Evolutionary conservation across 1,139 yeast species (phyloP).

Genomic region (Geotrichum candidum): DNA sequence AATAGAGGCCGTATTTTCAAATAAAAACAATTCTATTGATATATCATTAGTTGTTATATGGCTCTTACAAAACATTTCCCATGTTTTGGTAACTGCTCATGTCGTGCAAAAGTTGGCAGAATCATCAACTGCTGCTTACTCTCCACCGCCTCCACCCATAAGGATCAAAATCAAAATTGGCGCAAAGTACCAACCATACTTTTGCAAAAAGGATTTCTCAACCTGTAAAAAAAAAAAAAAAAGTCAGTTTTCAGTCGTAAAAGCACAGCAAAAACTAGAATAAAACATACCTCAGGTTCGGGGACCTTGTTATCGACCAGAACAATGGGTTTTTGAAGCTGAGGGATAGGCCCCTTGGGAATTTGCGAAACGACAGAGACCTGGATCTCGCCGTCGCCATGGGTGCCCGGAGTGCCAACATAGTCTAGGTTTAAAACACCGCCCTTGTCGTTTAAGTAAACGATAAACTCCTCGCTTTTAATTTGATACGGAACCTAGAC

Average conservation of each 20-base stretch:
- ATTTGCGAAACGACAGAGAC: slow-evolving; percentile 13
- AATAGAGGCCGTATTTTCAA: background rate
- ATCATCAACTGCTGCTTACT: background rate
- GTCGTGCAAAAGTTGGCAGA: background rate
- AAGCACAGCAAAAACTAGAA: background rate
- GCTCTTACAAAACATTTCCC: background rate
- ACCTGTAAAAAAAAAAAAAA: background rate
- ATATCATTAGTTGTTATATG: background rate
- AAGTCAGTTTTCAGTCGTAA: background rate
- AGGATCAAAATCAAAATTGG: slow-evolving; percentile 31
- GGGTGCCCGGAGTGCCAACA: slow-evolving; percentile 3
- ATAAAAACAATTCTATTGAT: background rate
- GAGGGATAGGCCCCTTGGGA: slow-evolving; percentile 26
- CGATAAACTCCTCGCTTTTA: slow-evolving; percentile 8
- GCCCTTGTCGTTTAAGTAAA: slow-evolving; percentile 6
- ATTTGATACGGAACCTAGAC: background rate
- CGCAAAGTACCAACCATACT: slow-evolving; percentile 37
- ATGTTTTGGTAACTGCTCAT: background rate
- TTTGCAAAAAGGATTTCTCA: slow-evolving; percentile 29
- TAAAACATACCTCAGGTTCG: slow-evolving; percentile 22
- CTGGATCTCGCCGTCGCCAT: background rate
- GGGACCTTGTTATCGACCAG: slow-evolving; percentile 29
- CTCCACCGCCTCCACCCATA: slow-evolving; percentile 24
- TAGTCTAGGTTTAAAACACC: slow-evolving; percentile 5
- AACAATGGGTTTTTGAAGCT: slow-evolving; percentile 26